Conservation (phyloP, 225 moss, liverwort and hornwort genomes). For the Rhytidiadelphus loreus region DNA sequence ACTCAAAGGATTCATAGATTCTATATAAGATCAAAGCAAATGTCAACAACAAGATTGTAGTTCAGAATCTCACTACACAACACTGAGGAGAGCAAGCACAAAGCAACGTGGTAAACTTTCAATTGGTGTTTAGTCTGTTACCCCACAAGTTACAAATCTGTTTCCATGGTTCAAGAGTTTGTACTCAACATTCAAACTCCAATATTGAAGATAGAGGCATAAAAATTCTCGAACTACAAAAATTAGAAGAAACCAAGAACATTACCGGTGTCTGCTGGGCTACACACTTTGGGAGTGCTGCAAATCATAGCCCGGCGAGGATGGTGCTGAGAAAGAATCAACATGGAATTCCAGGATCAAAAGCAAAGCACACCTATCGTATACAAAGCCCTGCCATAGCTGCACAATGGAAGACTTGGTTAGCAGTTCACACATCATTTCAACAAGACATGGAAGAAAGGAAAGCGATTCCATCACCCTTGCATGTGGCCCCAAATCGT, state of each 20-base stretch:
- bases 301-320: background rate
- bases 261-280: background rate
- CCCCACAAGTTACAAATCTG: background rate
- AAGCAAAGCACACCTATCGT: background rate
- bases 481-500: too few species aligned
- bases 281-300: background rate
- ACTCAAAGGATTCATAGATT: background rate
- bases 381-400: background rate
- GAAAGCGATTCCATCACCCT: background rate
- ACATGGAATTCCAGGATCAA: accelerated
- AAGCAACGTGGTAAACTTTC: background rate
- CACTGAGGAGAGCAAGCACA: background rate
- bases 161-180: background rate
- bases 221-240: background rate
- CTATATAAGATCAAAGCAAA: background rate
- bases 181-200: background rate
- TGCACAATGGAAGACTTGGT: background rate
- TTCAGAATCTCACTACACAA: background rate
- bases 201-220: background rate
- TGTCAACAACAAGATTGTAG: background rate
- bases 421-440: background rate
- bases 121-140: background rate
- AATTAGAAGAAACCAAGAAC: background rate
- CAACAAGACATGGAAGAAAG: background rate
- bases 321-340: background rate